A percentile compares a stretch with the other conserved stretches of the same genome.
phyloP scores from a whole-genome alignment of 2,329 filamentous ascomycete genomes.

The Xylariaceae sp. region DNA sequence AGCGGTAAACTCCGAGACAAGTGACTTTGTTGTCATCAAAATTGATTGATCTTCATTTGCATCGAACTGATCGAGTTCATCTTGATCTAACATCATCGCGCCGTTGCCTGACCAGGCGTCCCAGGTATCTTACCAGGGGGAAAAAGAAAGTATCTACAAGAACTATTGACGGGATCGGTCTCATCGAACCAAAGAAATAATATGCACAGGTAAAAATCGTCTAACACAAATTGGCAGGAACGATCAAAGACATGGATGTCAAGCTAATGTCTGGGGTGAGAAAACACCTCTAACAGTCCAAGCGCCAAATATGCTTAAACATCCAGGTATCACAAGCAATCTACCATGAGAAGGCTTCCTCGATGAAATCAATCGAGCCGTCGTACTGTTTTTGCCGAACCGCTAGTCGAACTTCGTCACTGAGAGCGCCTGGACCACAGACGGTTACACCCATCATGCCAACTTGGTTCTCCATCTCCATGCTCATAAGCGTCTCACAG shows the following conservation, averaged over 20 bases:
- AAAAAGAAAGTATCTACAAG: not conserved
- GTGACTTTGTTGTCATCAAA: too few species aligned
- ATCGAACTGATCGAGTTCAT: too few species aligned
- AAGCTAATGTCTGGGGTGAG: too few species aligned
- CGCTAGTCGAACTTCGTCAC: conserved; percentile 68
- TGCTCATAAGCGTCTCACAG: conserved; percentile 65
- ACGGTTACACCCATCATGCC: conserved; percentile 71
- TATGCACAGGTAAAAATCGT: conserved; percentile 18
- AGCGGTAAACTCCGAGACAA: too few species aligned
- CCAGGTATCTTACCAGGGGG: not conserved
- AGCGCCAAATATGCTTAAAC: not conserved
- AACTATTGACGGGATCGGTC: not conserved
- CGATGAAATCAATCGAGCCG: conserved; percentile 70
- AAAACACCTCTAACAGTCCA: conserved; percentile 2
- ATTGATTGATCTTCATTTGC: too few species aligned
- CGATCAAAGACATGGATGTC: too few species aligned
- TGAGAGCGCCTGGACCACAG: conserved; percentile 69
- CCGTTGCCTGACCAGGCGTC: not conserved
- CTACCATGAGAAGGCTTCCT: conserved; percentile 69
- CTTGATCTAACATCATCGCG: not conserved
- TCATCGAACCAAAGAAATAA: conserved; percentile 3
- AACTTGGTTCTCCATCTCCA: conserved; percentile 70
- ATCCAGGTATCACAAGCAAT: conserved; percentile 1
- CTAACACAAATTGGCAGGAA: conserved; percentile 10
- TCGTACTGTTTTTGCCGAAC: conserved; percentile 61